These are phyloP conservation scores for Pisolithus albus DNA, from an alignment of 768 basidiomycete genomes.

Conservation along the genomic window DNA sequence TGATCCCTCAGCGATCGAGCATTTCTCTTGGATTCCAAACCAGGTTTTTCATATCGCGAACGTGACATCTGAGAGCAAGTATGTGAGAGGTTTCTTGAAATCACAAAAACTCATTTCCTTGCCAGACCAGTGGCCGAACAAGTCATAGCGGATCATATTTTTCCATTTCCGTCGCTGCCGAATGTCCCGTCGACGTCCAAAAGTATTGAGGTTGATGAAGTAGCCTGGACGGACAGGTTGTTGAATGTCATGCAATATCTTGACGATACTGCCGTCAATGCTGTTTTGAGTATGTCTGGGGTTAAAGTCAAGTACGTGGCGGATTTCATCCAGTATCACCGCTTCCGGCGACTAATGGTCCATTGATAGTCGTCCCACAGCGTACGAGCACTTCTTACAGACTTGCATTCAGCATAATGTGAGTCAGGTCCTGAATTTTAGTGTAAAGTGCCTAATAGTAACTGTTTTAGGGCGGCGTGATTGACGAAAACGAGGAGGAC, in stretches of 20 bases:
- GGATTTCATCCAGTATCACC: background rate
- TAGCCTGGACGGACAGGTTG: conserved; percentile 78
- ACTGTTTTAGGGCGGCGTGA: conserved; percentile 68
- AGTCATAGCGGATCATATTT: conserved; percentile 63
- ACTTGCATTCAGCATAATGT: conserved; percentile 82
- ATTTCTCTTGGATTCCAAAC: conserved; percentile 93
- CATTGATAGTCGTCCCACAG: conserved; percentile 51
- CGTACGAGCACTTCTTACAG: conserved; percentile 64
- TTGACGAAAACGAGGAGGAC: conserved; percentile 73
- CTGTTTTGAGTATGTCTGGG: conserved; percentile 54
- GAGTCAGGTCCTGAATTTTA: conserved; percentile 21
- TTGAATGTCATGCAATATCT: conserved; percentile 66
- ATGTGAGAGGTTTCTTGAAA: conserved; percentile 10
- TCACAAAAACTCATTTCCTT: background rate
- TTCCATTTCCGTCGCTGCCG: conserved; percentile 63
- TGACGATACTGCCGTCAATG: conserved; percentile 49
- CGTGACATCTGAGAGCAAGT: conserved; percentile 56
- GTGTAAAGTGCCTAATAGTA: background rate
- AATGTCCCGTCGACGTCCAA: conserved; percentile 31
- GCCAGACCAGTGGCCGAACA: conserved; percentile 57
- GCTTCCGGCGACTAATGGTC: conserved; percentile 1
- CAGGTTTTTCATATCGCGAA: conserved; percentile 52
- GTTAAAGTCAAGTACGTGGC: conserved; percentile 55
- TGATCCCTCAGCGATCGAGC: conserved; percentile 60
- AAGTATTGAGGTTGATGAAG: conserved; percentile 63